A percentile compares a stretch with the other conserved stretches of the same genome.
Evolutionary conservation across 2,329 filamentous ascomycete species (phyloP).

Genomic region (Sporothrix brunneoviolacea): DNA sequence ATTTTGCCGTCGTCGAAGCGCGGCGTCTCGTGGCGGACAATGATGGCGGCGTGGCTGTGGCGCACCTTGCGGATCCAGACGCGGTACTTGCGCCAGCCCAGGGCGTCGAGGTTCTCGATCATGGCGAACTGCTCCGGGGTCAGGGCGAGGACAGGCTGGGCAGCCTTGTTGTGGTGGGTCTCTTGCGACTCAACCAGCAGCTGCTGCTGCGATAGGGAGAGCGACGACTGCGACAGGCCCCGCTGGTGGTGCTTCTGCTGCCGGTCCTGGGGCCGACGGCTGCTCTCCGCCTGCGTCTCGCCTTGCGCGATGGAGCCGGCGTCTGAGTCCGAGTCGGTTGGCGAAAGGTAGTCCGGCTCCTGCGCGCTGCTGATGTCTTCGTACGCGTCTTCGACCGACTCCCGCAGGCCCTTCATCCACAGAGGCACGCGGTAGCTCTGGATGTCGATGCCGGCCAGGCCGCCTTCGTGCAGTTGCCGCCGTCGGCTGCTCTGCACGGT

Average conservation of each 20-base stretch:
- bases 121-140: constrained; percentile 77
- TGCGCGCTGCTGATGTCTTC: constrained; percentile 65
- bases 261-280: background rate
- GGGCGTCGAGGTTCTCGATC: constrained; percentile 66
- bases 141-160: constrained; percentile 60
- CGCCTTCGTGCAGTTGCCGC: constrained; percentile 68
- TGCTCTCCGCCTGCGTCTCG: constrained; percentile 21
- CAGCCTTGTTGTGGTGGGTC: constrained; percentile 2
- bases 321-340: constrained; percentile 32
- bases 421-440: constrained; percentile 69
- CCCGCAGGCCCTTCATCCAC: constrained; percentile 67
- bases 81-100: constrained; percentile 58
- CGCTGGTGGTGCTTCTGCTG: constrained; percentile 5
- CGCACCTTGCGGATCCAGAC: constrained; percentile 69
- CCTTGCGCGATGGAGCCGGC: background rate
- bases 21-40: constrained; percentile 64
- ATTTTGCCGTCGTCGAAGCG: constrained; percentile 68
- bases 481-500: constrained; percentile 66
- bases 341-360: constrained; percentile 62
- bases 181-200: constrained; percentile 25
- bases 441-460: constrained; percentile 59
- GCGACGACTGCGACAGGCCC: constrained; percentile 5
- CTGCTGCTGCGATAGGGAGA: constrained; percentile 2
- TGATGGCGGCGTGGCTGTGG: constrained; percentile 88
- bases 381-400: constrained; percentile 70